phyloP scores from a whole-genome alignment of 371 early-diverging fungal species.

The Furculomyces boomerangus region DNA sequence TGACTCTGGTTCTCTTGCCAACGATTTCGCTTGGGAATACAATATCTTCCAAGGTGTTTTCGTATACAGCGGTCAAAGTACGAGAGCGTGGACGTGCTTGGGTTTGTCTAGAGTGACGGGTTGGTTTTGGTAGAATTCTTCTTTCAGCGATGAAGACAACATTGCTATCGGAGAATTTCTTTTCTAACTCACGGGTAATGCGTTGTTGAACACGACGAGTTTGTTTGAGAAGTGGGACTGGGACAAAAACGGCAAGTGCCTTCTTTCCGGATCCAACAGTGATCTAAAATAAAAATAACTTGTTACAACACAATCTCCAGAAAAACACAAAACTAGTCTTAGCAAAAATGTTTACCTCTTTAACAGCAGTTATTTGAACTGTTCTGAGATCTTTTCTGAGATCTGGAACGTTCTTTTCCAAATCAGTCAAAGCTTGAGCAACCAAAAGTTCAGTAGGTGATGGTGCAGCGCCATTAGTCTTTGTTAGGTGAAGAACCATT shows the following conservation, averaged over 20 bases:
- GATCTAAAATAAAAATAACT: slow-evolving; percentile 29
- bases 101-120: slow-evolving; percentile 66
- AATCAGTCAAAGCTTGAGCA: slow-evolving; percentile 88
- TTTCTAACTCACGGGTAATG: slow-evolving; percentile 95
- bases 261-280: slow-evolving; percentile 87
- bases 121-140: slow-evolving; percentile 84
- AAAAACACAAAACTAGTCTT: not conserved
- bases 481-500: slow-evolving; percentile 17
- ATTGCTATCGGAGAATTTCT: slow-evolving; percentile 98
- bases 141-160: slow-evolving; percentile 91
- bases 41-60: slow-evolving; percentile 87
- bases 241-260: slow-evolving; percentile 92
- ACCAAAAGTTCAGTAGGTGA: slow-evolving; percentile 82
- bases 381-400: slow-evolving; percentile 87
- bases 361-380: slow-evolving; percentile 82
- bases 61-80: slow-evolving; percentile 91
- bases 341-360: slow-evolving; percentile 52
- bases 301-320: not conserved
- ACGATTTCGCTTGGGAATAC: slow-evolving; percentile 96
- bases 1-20: slow-evolving; percentile 90
- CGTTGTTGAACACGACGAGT: slow-evolving; percentile 89
- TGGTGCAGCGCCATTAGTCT: slow-evolving; percentile 31
- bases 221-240: slow-evolving; percentile 78
- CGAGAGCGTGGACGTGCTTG: slow-evolving; percentile 89
- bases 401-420: slow-evolving; percentile 85